Evolutionary conservation across 495 filamentous ascomycete species (phyloP), one percentile per base, ranked within the genome.

Genomic region (Achaetomiella virescens): DNA sequence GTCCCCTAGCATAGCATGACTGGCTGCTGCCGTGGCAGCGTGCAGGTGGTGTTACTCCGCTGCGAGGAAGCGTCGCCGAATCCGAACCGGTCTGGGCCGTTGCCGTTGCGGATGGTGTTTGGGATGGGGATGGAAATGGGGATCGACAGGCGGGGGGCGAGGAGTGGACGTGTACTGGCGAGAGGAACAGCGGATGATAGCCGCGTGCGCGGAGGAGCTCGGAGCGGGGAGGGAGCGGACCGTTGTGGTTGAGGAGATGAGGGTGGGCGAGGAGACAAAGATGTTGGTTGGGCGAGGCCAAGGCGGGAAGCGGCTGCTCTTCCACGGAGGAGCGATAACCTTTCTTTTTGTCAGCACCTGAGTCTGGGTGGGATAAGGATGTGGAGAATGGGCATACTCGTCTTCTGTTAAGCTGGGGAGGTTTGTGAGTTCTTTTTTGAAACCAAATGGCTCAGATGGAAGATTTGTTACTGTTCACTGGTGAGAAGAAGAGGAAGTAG

Each of bases 401-500:
- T 75, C 68, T 45, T 74, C 64, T 18, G 68, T 70, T 11, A 77
- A 49, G 36, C 74, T 74, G 14, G 74, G 74, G 0, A 76, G 53
- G 3, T 55, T 62, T 38, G 66, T 48, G 21, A 65, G 45, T 59
- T 72, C 68, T 21, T 68, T 68, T 61, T 73, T 72, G 64, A 78
- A 76, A 58, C 74, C 61, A 67, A 75, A 78, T 5, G 75, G 74
- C 6, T 66, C 66, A 10, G 75, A 77, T 74, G 75, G 46, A 35
- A n/a, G 36, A 18, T n/a, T 15, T 27, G 60, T 68, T 68, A 68
- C 60, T 41, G n/a, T 36, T 14, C 41, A 27, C 11, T 31, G 43
- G 20, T 25, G 21, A n/a, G 21, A 43, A 20, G 15, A 35, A 2
- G 38, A 3, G 5, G 20, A 10, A 5, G 41, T 22, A 2, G 14